Conservation (phyloP, 2,329 filamentous ascomycete species). For the Sporothrix protearum region DNA sequence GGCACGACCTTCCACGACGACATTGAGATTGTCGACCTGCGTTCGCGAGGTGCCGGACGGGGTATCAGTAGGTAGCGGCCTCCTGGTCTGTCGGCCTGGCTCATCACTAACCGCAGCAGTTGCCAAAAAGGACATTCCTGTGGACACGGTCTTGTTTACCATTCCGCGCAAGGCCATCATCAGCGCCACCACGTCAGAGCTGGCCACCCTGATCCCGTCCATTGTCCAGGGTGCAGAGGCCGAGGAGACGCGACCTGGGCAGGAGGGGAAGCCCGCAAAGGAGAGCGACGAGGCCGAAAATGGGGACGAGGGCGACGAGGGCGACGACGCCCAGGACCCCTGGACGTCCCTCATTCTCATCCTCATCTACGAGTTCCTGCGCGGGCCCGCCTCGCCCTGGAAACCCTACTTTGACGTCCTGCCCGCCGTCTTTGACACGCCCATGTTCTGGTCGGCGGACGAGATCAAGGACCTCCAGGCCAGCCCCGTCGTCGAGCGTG, state of each 20-base stretch:
- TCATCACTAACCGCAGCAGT: conserved; percentile 42
- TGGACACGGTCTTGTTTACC: conserved; percentile 75
- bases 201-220: conserved; percentile 56
- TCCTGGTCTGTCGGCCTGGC: too few species aligned
- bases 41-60: conserved; percentile 49
- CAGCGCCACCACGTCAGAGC: conserved; percentile 66
- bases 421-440: conserved; percentile 69
- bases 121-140: conserved; percentile 63
- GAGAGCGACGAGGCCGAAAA: conserved; percentile 31
- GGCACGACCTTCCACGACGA: conserved; percentile 53
- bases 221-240: conserved; percentile 43
- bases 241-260: conserved; percentile 29
- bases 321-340: conserved; percentile 39
- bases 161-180: conserved; percentile 72
- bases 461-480: conserved; percentile 73
- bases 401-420: conserved; percentile 73
- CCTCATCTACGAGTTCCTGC: conserved; percentile 72
- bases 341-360: conserved; percentile 66
- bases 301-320: conserved; percentile 39
- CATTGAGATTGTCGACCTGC: conserved; percentile 52
- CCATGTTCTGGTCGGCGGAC: conserved; percentile 79
- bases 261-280: conserved; percentile 36
- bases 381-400: conserved; percentile 62
- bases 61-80: conserved; percentile 44
- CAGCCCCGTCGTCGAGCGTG: conserved; percentile 70